Conservation (phyloP, 1,284 basidiomycete species). For the Ustilago loliicola region DNA sequence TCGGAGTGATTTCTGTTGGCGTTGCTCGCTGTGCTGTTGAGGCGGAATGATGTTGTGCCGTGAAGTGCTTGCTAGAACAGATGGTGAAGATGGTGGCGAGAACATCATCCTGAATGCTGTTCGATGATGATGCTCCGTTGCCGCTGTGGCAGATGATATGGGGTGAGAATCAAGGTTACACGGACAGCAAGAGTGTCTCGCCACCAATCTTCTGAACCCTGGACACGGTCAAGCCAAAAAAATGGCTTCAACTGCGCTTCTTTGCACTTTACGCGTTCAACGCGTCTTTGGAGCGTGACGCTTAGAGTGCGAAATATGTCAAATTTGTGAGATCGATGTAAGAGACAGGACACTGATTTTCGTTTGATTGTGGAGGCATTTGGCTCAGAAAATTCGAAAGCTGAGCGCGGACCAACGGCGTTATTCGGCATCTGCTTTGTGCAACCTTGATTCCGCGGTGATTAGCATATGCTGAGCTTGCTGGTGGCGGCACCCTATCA, state of each 20-base stretch:
- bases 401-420: conserved; percentile 16
- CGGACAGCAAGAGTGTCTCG: background rate
- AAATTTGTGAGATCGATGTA: conserved; percentile 10
- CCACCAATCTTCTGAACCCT: background rate
- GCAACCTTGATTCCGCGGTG: conserved; percentile 8
- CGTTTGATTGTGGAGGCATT: conserved; percentile 22
- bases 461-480: conserved; percentile 18
- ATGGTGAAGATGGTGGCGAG: conserved; percentile 43
- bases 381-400: background rate
- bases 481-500: background rate
- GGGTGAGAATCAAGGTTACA: background rate
- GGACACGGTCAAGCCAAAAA: conserved; percentile 2
- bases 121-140: background rate
- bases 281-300: conserved; percentile 21
- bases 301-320: background rate
- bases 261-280: conserved; percentile 40
- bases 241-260: background rate
- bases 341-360: background rate
- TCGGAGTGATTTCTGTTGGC: conserved; percentile 42
- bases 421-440: conserved; percentile 11
- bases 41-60: conserved; percentile 45
- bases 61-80: conserved; percentile 50
- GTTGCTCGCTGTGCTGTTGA: conserved; percentile 9
- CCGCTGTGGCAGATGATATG: conserved; percentile 1
- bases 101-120: conserved; percentile 19